Evolutionary conservation across 352 stramenopile species (phyloP), one percentile per base, ranked within the genome.

Genomic region (Pythium rhizo-oryzae): DNA sequence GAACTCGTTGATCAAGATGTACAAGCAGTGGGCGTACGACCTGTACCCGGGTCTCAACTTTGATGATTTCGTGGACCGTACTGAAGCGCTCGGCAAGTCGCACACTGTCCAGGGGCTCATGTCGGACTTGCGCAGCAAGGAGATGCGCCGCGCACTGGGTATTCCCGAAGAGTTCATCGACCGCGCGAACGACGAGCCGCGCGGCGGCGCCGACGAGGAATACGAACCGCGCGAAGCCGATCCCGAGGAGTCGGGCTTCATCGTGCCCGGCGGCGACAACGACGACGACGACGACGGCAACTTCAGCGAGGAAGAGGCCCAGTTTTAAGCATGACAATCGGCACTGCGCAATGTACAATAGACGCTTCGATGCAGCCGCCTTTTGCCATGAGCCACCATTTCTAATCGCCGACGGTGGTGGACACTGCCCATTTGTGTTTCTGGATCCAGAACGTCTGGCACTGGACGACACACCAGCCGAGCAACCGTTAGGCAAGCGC

Each of bases 11-110:
- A 70, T 95, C 13, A 84, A 84, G 50, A 89, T 89, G 81, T 95
- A 95, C 78, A 92, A 91, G 59, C 83, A 95, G 59, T 95, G 87
- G 87, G 87, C 87, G 15, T 95, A 88, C 65, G 87, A 93, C 51
- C 72, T 95, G 41, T 93, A 91, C 58, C 85, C 87, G 19, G 84
- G 84, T 0, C 76, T 93, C n/a, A 86, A 91, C 50, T 90, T 95
- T 67, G 87, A 93, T 39, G 85, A 95, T 66, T 92, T 95, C 59
- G 67, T 92, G 25, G 85, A 92, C 12, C 74, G 85, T 15, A 69
- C 83, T 7, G 85, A 93, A 64, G 64, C 62, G 23, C 52, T 94
- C 12, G 80, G 81, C 19, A 90, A 91, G 47, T 74, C 71, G 7
- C 81, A 89, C 24, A 67, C 44, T 23, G 76, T 92, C 28, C 84